Evolutionary conservation across 768 basidiomycete species (phyloP), one percentile per base, ranked within the genome.

Genomic region (Russula virescens): DNA sequence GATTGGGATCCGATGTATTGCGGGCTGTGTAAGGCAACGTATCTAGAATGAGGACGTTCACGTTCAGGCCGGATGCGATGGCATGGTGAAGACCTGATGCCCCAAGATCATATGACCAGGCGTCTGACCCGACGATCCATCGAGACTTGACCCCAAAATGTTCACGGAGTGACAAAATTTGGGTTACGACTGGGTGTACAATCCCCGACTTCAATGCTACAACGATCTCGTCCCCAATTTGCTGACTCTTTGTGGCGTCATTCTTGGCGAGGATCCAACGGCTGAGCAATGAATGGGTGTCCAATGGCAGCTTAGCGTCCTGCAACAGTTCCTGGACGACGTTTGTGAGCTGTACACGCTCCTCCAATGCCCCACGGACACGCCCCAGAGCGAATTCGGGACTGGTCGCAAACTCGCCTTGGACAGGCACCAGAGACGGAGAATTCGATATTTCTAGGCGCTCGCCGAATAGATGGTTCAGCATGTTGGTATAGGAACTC

Each of bases 121-220:
- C 90, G 72, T 99, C 97, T n/a, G 95, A 98, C 23, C 96, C 94
- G 68, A 99, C 89, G 74, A 99, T 98, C 97, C 97, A 99, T 62
- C 91, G 81, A 8, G 91, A 94, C 43, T 78, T 78, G 9, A 85
- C 77, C 47, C 83, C 76, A 68, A 97, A 83, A 67, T 86, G 82
- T 21, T 82, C 74, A 45, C 80, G 80, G 13, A 89, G 76, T 18
- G 80, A 69, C 43, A 92, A 80, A 49, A 91, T 80, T 31, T 79
- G 79, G 45, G 83, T 75, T 5, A 81, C 83, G 11, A 80, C 74
- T 5, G 80, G 72, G 62, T 80, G 77, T 9, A 72, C 63, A 53
- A 74, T 50, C 19, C 77, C 60, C 19, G 76, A 75, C 67, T 82
- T 76, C 13, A 90, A 78, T 28, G 72, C 72, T 25, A 77, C 66